phyloP scores from a whole-genome alignment of 2,329 filamentous ascomycete genomes.

The Hymenoscyphus repandus region DNA sequence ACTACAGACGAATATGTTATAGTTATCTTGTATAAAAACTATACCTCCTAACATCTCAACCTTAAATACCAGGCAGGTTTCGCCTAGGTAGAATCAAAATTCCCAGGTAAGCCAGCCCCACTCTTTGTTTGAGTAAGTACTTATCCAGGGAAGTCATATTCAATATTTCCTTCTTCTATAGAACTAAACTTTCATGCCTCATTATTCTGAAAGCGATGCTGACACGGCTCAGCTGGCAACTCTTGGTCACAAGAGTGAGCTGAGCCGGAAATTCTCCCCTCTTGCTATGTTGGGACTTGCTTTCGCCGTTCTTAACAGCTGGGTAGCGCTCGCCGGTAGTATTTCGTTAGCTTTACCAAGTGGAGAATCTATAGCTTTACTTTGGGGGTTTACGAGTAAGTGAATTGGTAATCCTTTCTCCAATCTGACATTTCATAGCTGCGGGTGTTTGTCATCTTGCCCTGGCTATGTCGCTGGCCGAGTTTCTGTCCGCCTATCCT shows the following conservation, averaged over 20 bases:
- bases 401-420: slow-evolving; percentile 33
- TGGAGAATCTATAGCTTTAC: slow-evolving; percentile 64
- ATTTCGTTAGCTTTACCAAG: slow-evolving; percentile 55
- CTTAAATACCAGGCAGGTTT: too few species aligned
- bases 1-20: too few species aligned
- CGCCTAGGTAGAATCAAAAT: too few species aligned
- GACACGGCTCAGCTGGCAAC: slow-evolving; percentile 42
- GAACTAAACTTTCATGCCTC: too few species aligned
- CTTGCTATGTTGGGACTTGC: slow-evolving; percentile 54
- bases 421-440: slow-evolving; percentile 47
- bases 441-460: slow-evolving; percentile 47
- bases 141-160: too few species aligned
- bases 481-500: slow-evolving; percentile 51
- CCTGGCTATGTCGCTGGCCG: slow-evolving; percentile 52
- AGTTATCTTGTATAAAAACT: too few species aligned
- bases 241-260: slow-evolving; percentile 43
- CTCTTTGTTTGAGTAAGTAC: too few species aligned
- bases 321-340: slow-evolving; percentile 47
- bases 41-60: too few species aligned
- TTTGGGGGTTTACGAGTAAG: slow-evolving; percentile 63
- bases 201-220: background rate
- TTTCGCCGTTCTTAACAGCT: slow-evolving; percentile 53
- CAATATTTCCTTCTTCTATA: too few species aligned
- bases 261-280: slow-evolving; percentile 50
- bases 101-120: too few species aligned